Evolutionary conservation across 352 stramenopile genomes (phyloP), one percentile per base, ranked within the genome.

Genomic region (Aphanomyces cochlioides): DNA sequence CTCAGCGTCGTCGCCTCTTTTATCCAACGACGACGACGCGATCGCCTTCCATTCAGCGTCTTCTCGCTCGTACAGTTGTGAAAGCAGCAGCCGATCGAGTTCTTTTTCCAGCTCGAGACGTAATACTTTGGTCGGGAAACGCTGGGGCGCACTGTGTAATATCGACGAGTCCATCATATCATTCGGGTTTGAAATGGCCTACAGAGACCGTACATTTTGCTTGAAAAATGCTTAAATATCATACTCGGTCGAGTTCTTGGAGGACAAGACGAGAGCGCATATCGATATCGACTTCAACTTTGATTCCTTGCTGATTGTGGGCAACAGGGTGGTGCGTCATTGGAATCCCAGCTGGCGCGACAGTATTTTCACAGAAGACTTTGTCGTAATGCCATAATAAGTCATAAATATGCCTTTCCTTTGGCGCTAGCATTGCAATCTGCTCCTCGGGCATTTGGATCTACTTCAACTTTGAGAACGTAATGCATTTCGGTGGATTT

Each of bases 21-120:
- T 19, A 57, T 67, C 43, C 17, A 67, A 41, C 59, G 59, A 4
- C 59, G 59, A 4, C n/a, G 43, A 19, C 38, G 43, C 43, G n/a
- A 71, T 43, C 21, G 69, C 48, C 5, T 86, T 56, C 56, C 56
- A 57, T 43, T 91, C 82, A 45, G 83, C 88, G 28, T 79, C 71
- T 73, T 94, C 85, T 3, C 79, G 77, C 69, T 94, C 84, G 8
- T 73, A 73, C 36, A 98, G 88, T 69, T 98, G 93, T 45, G 85
- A 80, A 34, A 88, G 80, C 6, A 98, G 73, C 47, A 98, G 67
- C 4, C 86, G 78, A 78, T 98, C 92, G 7, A 98, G 79, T 56
- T 97, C 92, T 21, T 92, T 90, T 56, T 98, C 90, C 4, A 98
- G 81, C 64, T 98, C 92, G 6, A 90, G 67, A 0, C 90, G 77